These are phyloP conservation scores for Stentor coeruleus DNA, from an alignment of 73 alveolate genomes.

Conservation along the genomic window DNA sequence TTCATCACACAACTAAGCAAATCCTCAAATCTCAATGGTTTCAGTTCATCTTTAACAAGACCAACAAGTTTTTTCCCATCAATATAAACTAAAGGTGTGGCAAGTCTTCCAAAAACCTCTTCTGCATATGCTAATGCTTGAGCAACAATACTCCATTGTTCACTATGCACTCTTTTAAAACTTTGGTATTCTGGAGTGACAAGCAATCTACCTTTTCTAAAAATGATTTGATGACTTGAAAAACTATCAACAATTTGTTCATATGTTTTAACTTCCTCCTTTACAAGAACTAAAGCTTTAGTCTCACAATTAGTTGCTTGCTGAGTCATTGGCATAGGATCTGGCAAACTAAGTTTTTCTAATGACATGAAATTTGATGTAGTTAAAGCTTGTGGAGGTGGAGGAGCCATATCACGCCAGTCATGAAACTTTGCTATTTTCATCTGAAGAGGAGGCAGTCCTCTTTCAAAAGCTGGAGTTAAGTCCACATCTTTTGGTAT, in stretches of 20 bases:
- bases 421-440: conserved; percentile 25
- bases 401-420: conserved; percentile 18
- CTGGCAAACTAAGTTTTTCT: not conserved
- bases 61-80: conserved; percentile 55
- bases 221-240: conserved; percentile 60
- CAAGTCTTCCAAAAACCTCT: conserved; percentile 34
- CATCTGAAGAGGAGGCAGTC: conserved; percentile 79
- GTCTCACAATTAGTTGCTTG: not conserved
- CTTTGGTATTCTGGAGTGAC: conserved; percentile 58
- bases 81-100: conserved; percentile 49
- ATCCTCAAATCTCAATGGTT: conserved; percentile 25
- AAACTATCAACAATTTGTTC: conserved; percentile 67
- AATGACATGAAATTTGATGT: not conserved
- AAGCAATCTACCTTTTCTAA: conserved; percentile 49
- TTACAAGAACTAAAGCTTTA: not conserved
- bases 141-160: conserved; percentile 63
- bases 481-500: conserved; percentile 88
- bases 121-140: conserved; percentile 46
- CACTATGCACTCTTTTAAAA: conserved; percentile 53
- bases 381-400: not conserved
- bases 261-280: conserved; percentile 46
- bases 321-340: not conserved
- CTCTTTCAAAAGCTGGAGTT: conserved; percentile 85
- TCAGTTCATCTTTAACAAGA: conserved; percentile 42
- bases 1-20: conserved; percentile 54